Conservation (phyloP, 1,284 basidiomycete genomes). For the Trametes versicolor region DNA sequence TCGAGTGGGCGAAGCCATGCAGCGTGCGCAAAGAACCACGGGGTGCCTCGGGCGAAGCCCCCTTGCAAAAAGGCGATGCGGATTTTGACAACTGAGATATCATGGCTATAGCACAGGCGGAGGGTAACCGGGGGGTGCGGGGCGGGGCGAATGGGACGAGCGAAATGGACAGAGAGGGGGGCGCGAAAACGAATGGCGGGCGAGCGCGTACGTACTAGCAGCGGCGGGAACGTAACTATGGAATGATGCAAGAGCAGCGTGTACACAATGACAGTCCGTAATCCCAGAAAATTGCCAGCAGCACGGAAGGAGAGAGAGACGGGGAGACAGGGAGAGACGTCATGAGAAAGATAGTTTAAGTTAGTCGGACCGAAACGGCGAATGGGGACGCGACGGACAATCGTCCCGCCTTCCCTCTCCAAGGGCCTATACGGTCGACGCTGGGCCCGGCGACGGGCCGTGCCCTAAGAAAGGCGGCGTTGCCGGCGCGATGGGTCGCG, state of each 20-base stretch:
- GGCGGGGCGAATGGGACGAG: slow-evolving; percentile 16
- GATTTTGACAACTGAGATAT: slow-evolving; percentile 25
- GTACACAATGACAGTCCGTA: slow-evolving; percentile 43
- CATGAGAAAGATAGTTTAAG: slow-evolving; percentile 39
- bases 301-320: slow-evolving; percentile 30
- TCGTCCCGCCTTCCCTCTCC: slow-evolving; percentile 21
- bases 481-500: slow-evolving; percentile 13
- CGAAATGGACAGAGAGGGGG: slow-evolving; percentile 13
- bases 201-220: slow-evolving; percentile 30
- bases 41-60: slow-evolving; percentile 2
- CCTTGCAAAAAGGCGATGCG: slow-evolving; percentile 13
- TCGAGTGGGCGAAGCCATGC: slow-evolving; percentile 4
- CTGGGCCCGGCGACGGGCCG: slow-evolving; percentile 10
- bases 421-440: slow-evolving; percentile 4
- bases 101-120: slow-evolving; percentile 35
- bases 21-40: slow-evolving; percentile 4
- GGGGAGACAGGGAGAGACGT: slow-evolving; percentile 25
- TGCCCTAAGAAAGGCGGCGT: slow-evolving; percentile 21
- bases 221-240: slow-evolving; percentile 34
- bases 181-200: slow-evolving; percentile 17
- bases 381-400: slow-evolving; percentile 18
- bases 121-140: slow-evolving; percentile 22
- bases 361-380: slow-evolving; percentile 31
- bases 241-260: slow-evolving; percentile 41
- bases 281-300: slow-evolving; percentile 39